Percentiles rank a stretch among this genome's conserved stretches.
Evolutionary conservation across 345 rosid species (phyloP).

Genomic region (Eutrema yunnanense): DNA sequence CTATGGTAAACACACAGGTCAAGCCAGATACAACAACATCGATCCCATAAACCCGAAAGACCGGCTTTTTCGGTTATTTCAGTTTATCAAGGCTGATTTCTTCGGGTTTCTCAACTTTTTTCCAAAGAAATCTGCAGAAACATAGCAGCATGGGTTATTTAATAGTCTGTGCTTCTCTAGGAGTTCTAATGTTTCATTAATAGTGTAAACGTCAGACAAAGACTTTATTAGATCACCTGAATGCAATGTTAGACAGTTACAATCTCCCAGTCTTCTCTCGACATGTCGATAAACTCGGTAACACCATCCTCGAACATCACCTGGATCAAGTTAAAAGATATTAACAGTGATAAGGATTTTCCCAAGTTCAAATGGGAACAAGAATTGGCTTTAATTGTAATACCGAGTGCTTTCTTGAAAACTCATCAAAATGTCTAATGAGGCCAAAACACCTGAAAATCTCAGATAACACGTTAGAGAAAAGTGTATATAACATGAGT

Average conservation of each 20-base stretch:
- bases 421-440: conserved; percentile 60
- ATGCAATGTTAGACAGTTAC: conserved; percentile 29
- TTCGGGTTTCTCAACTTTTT: background rate
- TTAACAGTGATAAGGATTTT: background rate
- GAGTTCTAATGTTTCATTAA: background rate
- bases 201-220: background rate
- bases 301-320: conserved; percentile 82
- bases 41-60: background rate
- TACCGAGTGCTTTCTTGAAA: conserved; percentile 72
- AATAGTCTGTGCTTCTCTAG: background rate
- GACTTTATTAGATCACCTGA: conserved; percentile 4
- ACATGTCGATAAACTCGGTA: conserved; percentile 68
- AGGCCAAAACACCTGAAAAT: conserved; percentile 65
- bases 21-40: background rate
- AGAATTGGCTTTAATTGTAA: conserved; percentile 7
- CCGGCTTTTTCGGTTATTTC: background rate
- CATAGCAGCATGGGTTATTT: background rate
- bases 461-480: background rate
- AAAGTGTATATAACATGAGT: background rate
- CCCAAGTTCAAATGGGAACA: background rate
- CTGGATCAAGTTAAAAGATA: conserved; percentile 32
- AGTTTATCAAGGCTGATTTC: background rate
- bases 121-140: conserved; percentile 14
- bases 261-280: conserved; percentile 76
- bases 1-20: background rate